Base-by-base conservation (phyloP, 2,329 filamentous ascomycete species). In the Samsoniella hepiali region DNA sequence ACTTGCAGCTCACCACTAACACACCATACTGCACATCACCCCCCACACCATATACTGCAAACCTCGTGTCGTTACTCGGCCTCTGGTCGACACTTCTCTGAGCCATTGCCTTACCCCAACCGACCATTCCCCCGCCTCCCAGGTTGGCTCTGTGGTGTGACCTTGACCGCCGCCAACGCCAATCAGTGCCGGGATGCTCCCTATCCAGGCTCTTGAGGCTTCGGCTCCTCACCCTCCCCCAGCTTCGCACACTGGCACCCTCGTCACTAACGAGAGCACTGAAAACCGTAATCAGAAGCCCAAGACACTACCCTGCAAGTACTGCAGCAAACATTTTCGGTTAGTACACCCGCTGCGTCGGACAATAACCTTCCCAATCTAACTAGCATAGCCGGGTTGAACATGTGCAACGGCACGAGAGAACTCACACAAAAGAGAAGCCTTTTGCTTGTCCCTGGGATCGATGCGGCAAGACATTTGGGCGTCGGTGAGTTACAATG, bases 391-490 rank as follows among this genome's bases (percentile, higher is more conserved):
- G 84, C 73, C 84, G 85, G 69, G 84, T 87, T 68, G 85, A 88
- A 73, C 85, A 88, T 74, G 83, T 88, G 60, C 84, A 87, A 73
- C 79, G 85, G 71, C 85, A 88, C 72, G 84, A 87, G 73, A 80
- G 84, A 66, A 87, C 84, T 40, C 85, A 88, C 74, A 88, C 85
- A 68, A 87, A 87, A 70, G 85, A 87, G 75, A 87, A 87, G 72
- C 85, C 85, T 9, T 88, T 87, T 71, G 79, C 82, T 58, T 88
- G 85, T 68, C 77, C 70, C 66, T 86, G 84, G 82, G 80, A 81
- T 70, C 79, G 82, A 49, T 88, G 85, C 74, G 84, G 84, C 56
- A 87, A 87, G 75, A 85, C 81, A 1, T 88, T 87, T 75, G 84
- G 84, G 70, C 77, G 85, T 76, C 79, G 84, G 84, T 87, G 73